Evolutionary conservation across 2,329 filamentous ascomycete species (phyloP).

Genomic region (Trichoderma sp.): DNA sequence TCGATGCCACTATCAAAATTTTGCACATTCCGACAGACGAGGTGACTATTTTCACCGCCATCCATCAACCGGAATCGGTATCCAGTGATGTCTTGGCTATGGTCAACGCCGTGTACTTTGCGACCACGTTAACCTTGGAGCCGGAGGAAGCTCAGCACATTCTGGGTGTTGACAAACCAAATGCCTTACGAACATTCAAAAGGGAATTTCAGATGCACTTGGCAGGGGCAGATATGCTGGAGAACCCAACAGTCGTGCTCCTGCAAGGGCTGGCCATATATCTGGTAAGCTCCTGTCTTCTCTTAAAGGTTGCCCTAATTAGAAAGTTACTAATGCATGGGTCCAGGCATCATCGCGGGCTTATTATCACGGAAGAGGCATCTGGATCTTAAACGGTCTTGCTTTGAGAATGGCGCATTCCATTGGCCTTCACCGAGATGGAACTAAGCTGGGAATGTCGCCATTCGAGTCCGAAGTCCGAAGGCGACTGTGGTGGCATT

Average conservation of each 20-base stretch:
- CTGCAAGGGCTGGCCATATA: conserved; percentile 41
- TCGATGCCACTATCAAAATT: conserved; percentile 33
- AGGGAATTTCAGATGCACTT: conserved; percentile 39
- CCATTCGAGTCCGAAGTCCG: conserved; percentile 57
- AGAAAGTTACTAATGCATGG: not conserved
- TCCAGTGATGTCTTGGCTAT: conserved; percentile 35
- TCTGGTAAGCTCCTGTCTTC: conserved; percentile 29
- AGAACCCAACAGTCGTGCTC: conserved; percentile 37
- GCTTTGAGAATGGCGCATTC: conserved; percentile 47
- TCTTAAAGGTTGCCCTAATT: not conserved
- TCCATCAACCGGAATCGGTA: conserved; percentile 30
- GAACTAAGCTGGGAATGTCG: conserved; percentile 43
- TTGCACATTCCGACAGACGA: conserved; percentile 34
- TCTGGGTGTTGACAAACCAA: conserved; percentile 27
- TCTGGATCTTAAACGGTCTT: conserved; percentile 44
- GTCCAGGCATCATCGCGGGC: conserved; percentile 31
- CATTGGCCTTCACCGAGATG: conserved; percentile 56
- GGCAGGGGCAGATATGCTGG: conserved; percentile 40
- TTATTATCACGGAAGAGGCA: conserved; percentile 35
- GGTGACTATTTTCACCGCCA: conserved; percentile 33
- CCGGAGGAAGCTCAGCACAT: conserved; percentile 36
- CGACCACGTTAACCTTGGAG: conserved; percentile 42
- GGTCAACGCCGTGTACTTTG: conserved; percentile 50
- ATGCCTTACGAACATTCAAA: conserved; percentile 32
- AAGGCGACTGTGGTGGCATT: conserved; percentile 54